phyloP scores from a whole-genome alignment of 2,329 filamentous ascomycete species.

The Plenodomus biglobosus region DNA sequence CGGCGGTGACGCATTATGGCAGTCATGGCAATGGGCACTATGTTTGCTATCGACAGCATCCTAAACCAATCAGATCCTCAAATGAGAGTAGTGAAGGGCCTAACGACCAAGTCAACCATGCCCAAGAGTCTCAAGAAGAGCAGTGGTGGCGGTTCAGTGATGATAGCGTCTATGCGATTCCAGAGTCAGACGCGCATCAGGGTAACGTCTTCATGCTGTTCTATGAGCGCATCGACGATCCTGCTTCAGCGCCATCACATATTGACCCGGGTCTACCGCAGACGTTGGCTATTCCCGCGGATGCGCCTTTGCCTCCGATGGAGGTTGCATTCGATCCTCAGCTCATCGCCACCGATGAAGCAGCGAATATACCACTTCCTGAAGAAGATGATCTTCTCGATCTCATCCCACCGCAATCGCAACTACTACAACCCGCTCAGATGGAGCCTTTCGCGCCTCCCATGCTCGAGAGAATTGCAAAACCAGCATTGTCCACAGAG shows the following conservation, averaged over 20 bases:
- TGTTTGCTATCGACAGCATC: conserved; percentile 80
- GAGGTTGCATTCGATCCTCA: neutral
- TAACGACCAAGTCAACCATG: conserved; percentile 16
- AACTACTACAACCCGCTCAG: neutral
- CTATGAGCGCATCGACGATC: conserved; percentile 66
- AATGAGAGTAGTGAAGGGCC: neutral
- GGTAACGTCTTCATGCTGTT: conserved; percentile 96
- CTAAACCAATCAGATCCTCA: conserved; percentile 21
- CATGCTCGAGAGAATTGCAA: neutral
- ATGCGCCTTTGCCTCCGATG: conserved; percentile 24
- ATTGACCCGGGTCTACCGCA: neutral
- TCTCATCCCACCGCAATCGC: conserved; percentile 3
- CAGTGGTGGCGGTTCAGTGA: conserved; percentile 93
- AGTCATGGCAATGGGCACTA: conserved; percentile 96
- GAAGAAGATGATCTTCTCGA: conserved; percentile 17
- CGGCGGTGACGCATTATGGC: conserved; percentile 86
- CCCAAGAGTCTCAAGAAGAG: conserved; percentile 33
- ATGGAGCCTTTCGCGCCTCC: neutral
- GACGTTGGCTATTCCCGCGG: conserved; percentile 5
- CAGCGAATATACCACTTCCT: conserved; percentile 22
- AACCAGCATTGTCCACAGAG: neutral
- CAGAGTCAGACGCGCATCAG: conserved; percentile 72
- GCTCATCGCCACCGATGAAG: conserved; percentile 6
- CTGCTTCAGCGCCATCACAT: conserved; percentile 42
- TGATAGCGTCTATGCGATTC: conserved; percentile 74